These are phyloP conservation scores for Mortierella sp. DNA, from an alignment of 371 early-diverging fungal species.

Conservation along the genomic window DNA sequence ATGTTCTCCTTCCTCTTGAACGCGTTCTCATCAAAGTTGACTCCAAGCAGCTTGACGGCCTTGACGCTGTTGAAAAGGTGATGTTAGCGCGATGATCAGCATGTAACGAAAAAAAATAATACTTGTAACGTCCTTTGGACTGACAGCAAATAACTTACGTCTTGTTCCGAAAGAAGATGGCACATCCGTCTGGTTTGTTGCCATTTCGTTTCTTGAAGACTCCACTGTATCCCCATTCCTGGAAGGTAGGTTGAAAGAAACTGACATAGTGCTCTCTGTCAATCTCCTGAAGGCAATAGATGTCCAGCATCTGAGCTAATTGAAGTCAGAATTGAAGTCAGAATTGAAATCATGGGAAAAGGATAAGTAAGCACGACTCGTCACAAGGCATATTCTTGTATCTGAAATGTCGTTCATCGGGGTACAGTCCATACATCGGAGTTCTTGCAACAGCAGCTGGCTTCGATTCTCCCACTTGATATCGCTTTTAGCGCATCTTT, in stretches of 20 bases:
- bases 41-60: conserved; percentile 10
- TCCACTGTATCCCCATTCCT: conserved; percentile 28
- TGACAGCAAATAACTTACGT: conserved; percentile 7
- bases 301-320: conserved; percentile 26
- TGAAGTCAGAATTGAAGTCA: neutral
- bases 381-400: neutral
- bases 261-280: conserved; percentile 21
- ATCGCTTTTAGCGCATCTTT: neutral
- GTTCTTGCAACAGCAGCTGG: conserved; percentile 22
- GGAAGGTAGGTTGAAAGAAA: conserved; percentile 14
- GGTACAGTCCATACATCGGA: conserved; percentile 16
- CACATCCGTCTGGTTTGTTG: conserved; percentile 43
- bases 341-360: neutral
- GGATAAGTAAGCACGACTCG: neutral
- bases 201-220: conserved; percentile 38
- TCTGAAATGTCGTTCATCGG: neutral
- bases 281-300: conserved; percentile 53
- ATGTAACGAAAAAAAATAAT: neutral
- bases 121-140: neutral
- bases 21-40: conserved; percentile 25
- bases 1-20: conserved; percentile 36
- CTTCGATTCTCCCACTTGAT: conserved; percentile 23
- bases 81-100: no score
- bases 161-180: conserved; percentile 34
- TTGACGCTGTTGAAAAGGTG: conserved; percentile 22